Evolutionary conservation across 2,329 filamentous ascomycete species (phyloP).

Genomic region (Arthrinium phaeospermum): DNA sequence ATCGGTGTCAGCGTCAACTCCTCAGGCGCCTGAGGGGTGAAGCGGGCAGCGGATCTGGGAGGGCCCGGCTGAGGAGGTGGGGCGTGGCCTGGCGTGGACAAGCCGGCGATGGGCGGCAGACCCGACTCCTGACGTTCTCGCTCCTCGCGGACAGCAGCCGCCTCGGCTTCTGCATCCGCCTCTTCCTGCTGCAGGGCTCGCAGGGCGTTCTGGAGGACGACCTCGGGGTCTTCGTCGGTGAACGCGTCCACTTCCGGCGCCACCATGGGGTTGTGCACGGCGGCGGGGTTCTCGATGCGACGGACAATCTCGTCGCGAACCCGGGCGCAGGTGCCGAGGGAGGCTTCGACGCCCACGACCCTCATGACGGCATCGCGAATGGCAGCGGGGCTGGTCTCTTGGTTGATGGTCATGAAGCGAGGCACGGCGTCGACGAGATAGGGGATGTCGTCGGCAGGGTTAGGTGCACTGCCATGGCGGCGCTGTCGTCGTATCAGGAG

Average conservation of each 20-base stretch:
- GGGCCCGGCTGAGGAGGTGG: conserved; percentile 24
- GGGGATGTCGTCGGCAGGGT: conserved; percentile 60
- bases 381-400: conserved; percentile 64
- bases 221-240: conserved; percentile 60
- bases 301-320: conserved; percentile 64
- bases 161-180: conserved; percentile 62
- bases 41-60: conserved; percentile 30
- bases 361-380: conserved; percentile 64
- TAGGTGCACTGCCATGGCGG: conserved; percentile 54
- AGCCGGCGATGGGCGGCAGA: conserved; percentile 38
- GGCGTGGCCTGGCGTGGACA: conserved; percentile 28
- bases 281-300: conserved; percentile 44
- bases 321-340: conserved; percentile 58
- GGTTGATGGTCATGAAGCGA: conserved; percentile 61
- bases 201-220: conserved; percentile 64
- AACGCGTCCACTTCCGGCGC: conserved; percentile 37
- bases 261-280: conserved; percentile 35
- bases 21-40: conserved; percentile 39
- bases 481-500: conserved; percentile 63
- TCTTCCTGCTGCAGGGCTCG: conserved; percentile 65
- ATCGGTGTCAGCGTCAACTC: conserved; percentile 61
- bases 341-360: conserved; percentile 60
- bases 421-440: conserved; percentile 67
- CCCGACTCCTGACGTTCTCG: conserved; percentile 54
- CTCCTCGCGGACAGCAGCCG: conserved; percentile 59